These are phyloP conservation scores for Solanum hybrid DNA, from an alignment of 305 asterid genomes.

Conservation along the genomic window DNA sequence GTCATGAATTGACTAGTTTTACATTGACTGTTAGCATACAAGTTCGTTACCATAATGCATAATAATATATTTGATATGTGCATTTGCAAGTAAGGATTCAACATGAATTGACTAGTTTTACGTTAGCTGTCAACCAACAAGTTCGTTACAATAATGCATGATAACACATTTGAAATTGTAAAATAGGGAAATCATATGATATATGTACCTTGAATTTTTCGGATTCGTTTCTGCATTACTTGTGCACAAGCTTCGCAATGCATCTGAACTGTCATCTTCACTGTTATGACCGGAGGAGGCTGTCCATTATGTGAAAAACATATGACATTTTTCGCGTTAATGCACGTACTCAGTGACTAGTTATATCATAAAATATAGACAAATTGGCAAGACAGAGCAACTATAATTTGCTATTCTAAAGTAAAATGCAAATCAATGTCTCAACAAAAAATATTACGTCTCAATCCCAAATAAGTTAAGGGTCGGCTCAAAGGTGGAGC, in stretches of 20 bases:
- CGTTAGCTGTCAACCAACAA: background rate
- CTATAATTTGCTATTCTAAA: background rate
- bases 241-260: conserved; percentile 95
- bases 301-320: conserved; percentile 9
- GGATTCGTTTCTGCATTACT: conserved; percentile 57
- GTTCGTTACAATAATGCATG: background rate
- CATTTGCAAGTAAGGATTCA: background rate
- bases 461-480: background rate
- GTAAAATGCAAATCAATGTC: background rate
- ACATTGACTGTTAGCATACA: background rate
- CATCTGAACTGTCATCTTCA: conserved; percentile 65
- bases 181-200: background rate
- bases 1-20: background rate
- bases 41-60: background rate
- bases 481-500: background rate
- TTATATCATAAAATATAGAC: background rate
- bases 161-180: background rate
- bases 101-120: background rate
- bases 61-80: background rate
- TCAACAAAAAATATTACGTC: background rate
- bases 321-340: background rate
- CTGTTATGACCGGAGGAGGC: conserved; percentile 63
- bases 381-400: background rate
- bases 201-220: conserved; percentile 41
- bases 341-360: background rate